These are phyloP conservation scores for Pseudogymnoascus sp. DNA, from an alignment of 2,329 filamentous ascomycete species.

Conservation along the genomic window DNA sequence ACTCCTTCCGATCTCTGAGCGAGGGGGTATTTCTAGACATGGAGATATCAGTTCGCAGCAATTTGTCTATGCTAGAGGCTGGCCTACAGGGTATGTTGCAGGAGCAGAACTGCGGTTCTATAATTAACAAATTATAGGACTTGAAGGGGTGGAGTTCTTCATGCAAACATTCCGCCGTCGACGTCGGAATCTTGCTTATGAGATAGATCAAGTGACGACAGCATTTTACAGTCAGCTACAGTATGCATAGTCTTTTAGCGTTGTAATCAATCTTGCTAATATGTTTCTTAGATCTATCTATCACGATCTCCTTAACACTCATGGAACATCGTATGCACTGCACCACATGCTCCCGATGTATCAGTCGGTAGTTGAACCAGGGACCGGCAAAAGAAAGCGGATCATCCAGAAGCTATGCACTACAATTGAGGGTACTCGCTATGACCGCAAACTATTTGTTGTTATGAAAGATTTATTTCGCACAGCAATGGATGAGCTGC, in stretches of 20 bases:
- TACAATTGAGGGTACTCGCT: slow-evolving; percentile 9
- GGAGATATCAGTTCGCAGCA: neutral
- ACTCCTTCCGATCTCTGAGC: slow-evolving; percentile 3
- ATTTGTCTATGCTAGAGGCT: neutral
- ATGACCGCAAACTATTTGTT: slow-evolving; percentile 12
- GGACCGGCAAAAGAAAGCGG: neutral
- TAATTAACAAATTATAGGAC: slow-evolving; percentile 10
- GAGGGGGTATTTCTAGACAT: slow-evolving; percentile 9
- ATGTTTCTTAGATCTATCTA: slow-evolving; percentile 9
- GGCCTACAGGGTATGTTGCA: neutral
- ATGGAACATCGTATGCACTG: slow-evolving; percentile 13
- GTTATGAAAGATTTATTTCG: slow-evolving; percentile 12
- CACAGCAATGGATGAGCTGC: neutral
- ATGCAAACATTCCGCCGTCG: slow-evolving; percentile 12
- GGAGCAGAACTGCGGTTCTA: neutral
- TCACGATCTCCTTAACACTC: slow-evolving; percentile 14
- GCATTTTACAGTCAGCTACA: slow-evolving; percentile 12
- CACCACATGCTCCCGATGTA: slow-evolving; percentile 14
- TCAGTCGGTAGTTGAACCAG: slow-evolving; percentile 6
- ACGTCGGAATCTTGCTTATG: slow-evolving; percentile 11
- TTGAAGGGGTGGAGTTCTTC: slow-evolving; percentile 11
- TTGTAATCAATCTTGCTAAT: neutral
- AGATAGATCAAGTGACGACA: slow-evolving; percentile 10
- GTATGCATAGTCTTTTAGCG: neutral
- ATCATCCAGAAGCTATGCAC: slow-evolving; percentile 1